Conservation (phyloP, 2,329 filamentous ascomycete genomes). For the Fusarium aywerte region DNA sequence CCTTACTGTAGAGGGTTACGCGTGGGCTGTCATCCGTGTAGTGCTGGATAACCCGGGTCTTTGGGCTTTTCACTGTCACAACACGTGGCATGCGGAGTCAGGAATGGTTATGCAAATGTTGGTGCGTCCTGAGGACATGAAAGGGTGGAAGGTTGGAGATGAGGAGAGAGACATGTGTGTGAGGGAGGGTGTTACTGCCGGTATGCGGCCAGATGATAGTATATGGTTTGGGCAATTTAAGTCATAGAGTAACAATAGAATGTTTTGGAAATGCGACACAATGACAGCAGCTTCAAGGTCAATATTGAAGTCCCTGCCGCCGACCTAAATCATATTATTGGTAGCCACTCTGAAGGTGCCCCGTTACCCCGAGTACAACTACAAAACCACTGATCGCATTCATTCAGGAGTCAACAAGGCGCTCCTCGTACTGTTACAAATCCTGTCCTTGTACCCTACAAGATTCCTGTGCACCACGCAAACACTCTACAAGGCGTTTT, state of each 20-base stretch:
- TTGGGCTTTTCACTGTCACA: slow-evolving; percentile 70
- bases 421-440: no score
- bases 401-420: no score
- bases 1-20: slow-evolving; percentile 63
- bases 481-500: not conserved
- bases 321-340: no score
- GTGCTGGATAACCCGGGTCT: slow-evolving; percentile 67
- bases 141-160: slow-evolving; percentile 40
- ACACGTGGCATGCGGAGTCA: slow-evolving; percentile 67
- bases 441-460: no score
- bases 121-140: slow-evolving; percentile 47
- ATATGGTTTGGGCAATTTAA: slow-evolving; percentile 52
- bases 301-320: no score
- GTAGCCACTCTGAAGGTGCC: no score
- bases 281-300: no score
- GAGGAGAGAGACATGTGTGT: slow-evolving; percentile 46
- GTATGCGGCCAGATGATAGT: slow-evolving; percentile 50
- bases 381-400: no score
- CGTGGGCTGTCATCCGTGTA: slow-evolving; percentile 65
- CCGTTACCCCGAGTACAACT: no score
- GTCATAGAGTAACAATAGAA: not conserved
- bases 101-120: slow-evolving; percentile 70
- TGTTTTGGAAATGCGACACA: no score
- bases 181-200: slow-evolving; percentile 46
- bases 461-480: no score